Evolutionary conservation across 2,329 filamentous ascomycete species (phyloP), one percentile per base, ranked within the genome.

Genomic region (Epichloe scottii): DNA sequence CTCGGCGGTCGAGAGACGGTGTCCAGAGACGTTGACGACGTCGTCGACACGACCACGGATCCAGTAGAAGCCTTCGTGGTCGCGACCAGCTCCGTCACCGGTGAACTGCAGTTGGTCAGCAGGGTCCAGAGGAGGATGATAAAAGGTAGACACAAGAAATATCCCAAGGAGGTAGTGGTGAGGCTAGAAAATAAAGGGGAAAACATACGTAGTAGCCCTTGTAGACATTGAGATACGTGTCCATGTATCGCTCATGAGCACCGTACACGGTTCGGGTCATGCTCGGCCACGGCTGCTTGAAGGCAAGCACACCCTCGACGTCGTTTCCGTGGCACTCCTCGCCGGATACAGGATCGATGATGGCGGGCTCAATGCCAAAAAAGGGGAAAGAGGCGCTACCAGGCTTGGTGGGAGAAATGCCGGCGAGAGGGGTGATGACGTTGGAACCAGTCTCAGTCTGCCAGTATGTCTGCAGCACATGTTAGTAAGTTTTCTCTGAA

Each of bases 21-120:
- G 93, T 30, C 93, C 93, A 60, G 87, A 93, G 55, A 98, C 93
- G 70, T 98, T 98, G 68, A 98, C 91, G 42, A 98, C 93, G 63
- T 98, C 93, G 65, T 98, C 93, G 49, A 98, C 93, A 69, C 93
- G 89, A 58, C 93, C 93, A 56, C 93, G 88, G 67, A 98, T 98
- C 93, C 93, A 98, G 81, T 97, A 98, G 77, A 96, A 98, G 52
- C 93, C 93, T 63, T 98, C 93, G 70, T 95, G 87, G 67, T 98
- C 93, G 65, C 93, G 87, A 54, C 87, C 93, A 51, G 93, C 93
- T 65, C 93, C 93, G 65, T 98, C 93, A 53, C 88, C 88, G 15
- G 88, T 93, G 73, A 93, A 94, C 84, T 88, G 58, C 11, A 35
- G 6, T 41, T 38, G 12, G 21, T 40, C 35, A 48, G 46, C 23